Conservation (phyloP, 1,284 basidiomycete genomes). For the Cryptococcus sp. region DNA sequence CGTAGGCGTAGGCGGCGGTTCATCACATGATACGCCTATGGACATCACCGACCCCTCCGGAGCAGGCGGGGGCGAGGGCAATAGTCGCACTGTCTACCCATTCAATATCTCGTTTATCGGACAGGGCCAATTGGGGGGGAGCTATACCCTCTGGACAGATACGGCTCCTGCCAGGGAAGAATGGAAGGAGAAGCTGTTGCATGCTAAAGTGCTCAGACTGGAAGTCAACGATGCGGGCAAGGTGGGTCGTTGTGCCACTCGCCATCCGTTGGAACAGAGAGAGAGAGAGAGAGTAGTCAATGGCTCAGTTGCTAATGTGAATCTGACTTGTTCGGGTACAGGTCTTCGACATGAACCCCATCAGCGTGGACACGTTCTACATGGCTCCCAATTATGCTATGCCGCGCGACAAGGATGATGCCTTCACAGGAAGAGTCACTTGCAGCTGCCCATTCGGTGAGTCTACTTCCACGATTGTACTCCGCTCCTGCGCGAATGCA, state of each 20-base stretch:
- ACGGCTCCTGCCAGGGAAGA: constrained; percentile 70
- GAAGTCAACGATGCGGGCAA: constrained; percentile 89
- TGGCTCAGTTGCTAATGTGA: not conserved
- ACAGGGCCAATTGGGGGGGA: constrained; percentile 76
- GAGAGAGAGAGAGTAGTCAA: not conserved
- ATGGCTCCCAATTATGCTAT: constrained; percentile 62
- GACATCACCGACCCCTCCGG: constrained; percentile 20
- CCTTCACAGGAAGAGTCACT: constrained; percentile 84
- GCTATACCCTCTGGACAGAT: constrained; percentile 84
- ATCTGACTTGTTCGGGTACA: constrained; percentile 13
- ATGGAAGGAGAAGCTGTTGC: constrained; percentile 87
- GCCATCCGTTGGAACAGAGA: not conserved
- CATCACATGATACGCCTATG: constrained; percentile 12
- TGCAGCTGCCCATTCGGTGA: constrained; percentile 90
- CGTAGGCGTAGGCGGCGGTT: constrained; percentile 34
- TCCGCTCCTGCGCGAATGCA: not conserved
- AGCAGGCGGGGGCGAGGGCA: constrained; percentile 39
- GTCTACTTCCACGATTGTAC: constrained; percentile 42
- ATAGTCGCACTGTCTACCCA: constrained; percentile 74
- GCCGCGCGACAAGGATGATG: constrained; percentile 63
- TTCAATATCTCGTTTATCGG: constrained; percentile 74
- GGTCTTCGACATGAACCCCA: constrained; percentile 80
- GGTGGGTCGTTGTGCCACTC: constrained; percentile 49
- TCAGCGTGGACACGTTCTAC: constrained; percentile 82
- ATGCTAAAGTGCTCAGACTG: constrained; percentile 79